A percentile compares a stretch with the other conserved stretches of the same genome.
Evolutionary conservation across 768 basidiomycete genomes (phyloP).

Genomic region (Lyophyllum semitale): DNA sequence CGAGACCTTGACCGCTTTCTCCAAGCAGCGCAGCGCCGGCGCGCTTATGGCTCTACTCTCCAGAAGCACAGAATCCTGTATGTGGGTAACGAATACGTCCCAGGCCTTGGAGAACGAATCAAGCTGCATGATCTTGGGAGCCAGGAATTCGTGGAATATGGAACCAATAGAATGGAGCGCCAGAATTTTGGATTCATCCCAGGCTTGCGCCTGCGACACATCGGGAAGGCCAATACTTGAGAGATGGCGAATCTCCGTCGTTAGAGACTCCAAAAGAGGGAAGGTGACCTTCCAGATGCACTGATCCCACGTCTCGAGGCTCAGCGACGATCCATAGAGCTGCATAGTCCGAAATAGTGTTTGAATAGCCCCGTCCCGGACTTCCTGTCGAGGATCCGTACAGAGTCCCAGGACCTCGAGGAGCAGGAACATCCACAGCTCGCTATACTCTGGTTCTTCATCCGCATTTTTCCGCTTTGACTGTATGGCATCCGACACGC

Average conservation of each 20-base stretch:
- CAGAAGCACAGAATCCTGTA: slow-evolving; percentile 69
- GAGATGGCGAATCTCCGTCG: slow-evolving; percentile 51
- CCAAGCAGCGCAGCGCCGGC: slow-evolving; percentile 83
- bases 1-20: slow-evolving; percentile 72
- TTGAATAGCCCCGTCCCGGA: slow-evolving; percentile 91
- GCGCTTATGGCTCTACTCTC: slow-evolving; percentile 75
- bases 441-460: slow-evolving; percentile 74
- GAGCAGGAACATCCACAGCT: slow-evolving; percentile 93
- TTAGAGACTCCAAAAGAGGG: slow-evolving; percentile 77
- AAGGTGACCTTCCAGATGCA: slow-evolving; percentile 92
- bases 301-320: slow-evolving; percentile 82
- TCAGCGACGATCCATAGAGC: slow-evolving; percentile 87
- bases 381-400: slow-evolving; percentile 81
- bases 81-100: slow-evolving; percentile 70
- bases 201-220: slow-evolving; percentile 42
- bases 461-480: slow-evolving; percentile 68
- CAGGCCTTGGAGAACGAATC: slow-evolving; percentile 72
- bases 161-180: slow-evolving; percentile 83
- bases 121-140: slow-evolving; percentile 71
- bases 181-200: slow-evolving; percentile 88
- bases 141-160: slow-evolving; percentile 80
- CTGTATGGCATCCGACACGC: slow-evolving; percentile 94
- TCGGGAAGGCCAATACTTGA: slow-evolving; percentile 22
- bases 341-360: slow-evolving; percentile 94
- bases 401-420: slow-evolving; percentile 83